These are phyloP conservation scores for Termitomyces sp. DNA, from an alignment of 768 basidiomycete species.

Conservation along the genomic window DNA sequence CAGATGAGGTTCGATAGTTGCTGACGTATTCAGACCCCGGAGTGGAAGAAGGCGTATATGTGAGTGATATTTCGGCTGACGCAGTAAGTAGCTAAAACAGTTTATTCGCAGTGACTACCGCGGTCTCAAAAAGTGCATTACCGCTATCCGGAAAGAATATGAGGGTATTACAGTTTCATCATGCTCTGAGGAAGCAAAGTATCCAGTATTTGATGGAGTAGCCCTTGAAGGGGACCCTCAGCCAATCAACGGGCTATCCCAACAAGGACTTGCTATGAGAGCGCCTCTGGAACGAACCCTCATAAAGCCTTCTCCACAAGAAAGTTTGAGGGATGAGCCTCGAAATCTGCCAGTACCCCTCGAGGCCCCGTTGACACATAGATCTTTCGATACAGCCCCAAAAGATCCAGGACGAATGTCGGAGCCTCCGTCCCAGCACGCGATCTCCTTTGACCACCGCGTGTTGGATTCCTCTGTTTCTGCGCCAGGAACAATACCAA, in stretches of 20 bases:
- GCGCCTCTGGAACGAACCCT: background rate
- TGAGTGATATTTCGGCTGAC: slow-evolving; percentile 19
- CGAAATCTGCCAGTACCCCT: background rate
- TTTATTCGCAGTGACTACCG: slow-evolving; percentile 55
- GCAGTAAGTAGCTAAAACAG: background rate
- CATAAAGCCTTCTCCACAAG: background rate
- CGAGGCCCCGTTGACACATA: background rate
- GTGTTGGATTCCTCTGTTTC: background rate
- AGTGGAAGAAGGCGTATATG: slow-evolving; percentile 74
- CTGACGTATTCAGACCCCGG: slow-evolving; percentile 46
- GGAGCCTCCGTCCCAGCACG: background rate
- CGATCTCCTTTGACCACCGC: background rate
- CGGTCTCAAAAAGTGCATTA: slow-evolving; percentile 62
- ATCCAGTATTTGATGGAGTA: background rate
- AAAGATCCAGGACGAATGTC: background rate
- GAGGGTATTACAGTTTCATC: slow-evolving; percentile 19
- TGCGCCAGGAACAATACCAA: background rate
- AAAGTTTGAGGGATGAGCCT: background rate
- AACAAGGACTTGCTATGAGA: no score
- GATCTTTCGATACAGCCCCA: background rate
- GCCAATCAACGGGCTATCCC: background rate
- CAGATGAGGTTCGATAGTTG: background rate
- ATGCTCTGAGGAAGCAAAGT: slow-evolving; percentile 14
- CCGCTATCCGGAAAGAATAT: slow-evolving; percentile 41
- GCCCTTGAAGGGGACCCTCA: background rate